Percentiles rank a stretch among this genome's conserved stretches.
Evolutionary conservation across 1,284 basidiomycete genomes (phyloP).

Genomic region (Rhodotorula sp.): DNA sequence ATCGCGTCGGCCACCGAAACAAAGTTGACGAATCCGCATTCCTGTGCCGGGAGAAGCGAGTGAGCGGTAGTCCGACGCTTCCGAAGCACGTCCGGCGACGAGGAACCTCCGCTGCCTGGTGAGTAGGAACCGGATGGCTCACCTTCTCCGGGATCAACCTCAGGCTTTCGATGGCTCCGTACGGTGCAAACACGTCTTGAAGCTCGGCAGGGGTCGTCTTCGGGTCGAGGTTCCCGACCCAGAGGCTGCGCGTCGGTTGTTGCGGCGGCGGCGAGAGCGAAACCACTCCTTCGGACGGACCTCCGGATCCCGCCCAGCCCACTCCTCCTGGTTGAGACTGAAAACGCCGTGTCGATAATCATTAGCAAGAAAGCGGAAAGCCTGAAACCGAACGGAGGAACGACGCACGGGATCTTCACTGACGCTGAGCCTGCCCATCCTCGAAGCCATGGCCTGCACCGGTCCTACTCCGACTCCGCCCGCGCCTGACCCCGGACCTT

Average conservation of each 20-base stretch:
- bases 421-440: constrained; percentile 26
- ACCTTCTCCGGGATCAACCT: constrained; percentile 94
- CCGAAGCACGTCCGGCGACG: background rate
- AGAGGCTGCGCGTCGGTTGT: constrained; percentile 88
- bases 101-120: background rate
- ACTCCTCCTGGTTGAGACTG: background rate
- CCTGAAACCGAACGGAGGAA: background rate
- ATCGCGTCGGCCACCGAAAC: constrained; percentile 91
- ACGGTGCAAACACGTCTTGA: constrained; percentile 89
- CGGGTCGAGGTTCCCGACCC: constrained; percentile 95
- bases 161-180: constrained; percentile 93
- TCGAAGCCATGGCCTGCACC: constrained; percentile 17
- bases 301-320: constrained; percentile 10
- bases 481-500: background rate
- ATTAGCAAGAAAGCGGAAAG: background rate
- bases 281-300: constrained; percentile 39
- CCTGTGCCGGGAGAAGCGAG: constrained; percentile 55
- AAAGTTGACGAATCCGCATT: constrained; percentile 98
- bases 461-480: background rate
- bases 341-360: too few relatives aligned
- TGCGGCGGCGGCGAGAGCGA: constrained; percentile 53
- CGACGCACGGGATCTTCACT: constrained; percentile 26
- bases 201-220: constrained; percentile 91
- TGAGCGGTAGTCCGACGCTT: background rate
- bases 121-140: constrained; percentile 31